These are phyloP conservation scores for Striga hermonthica DNA, from an alignment of 305 asterid genomes.

Conservation along the genomic window DNA sequence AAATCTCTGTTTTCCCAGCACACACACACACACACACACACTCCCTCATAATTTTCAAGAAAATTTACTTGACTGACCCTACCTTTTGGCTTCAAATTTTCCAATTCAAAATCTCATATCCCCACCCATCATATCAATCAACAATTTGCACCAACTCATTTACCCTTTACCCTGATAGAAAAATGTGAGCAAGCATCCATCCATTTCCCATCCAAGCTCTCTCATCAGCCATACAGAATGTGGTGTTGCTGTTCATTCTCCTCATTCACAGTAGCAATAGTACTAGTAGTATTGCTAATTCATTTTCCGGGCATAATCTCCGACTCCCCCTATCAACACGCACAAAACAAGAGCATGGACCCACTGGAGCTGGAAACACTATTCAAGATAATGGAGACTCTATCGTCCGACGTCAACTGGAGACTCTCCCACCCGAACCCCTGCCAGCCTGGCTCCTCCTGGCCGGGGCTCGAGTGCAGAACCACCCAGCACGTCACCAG, in stretches of 20 bases:
- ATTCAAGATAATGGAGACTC: conserved; percentile 63
- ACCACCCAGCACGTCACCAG: conserved; percentile 50
- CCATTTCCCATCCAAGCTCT: conserved; percentile 27
- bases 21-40: no score
- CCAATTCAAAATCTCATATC: conserved; percentile 39
- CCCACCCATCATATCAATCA: conserved; percentile 72
- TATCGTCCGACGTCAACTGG: conserved; percentile 64
- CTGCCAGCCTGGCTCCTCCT: conserved; percentile 58
- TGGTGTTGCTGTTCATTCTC: conserved; percentile 41
- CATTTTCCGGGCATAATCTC: conserved; percentile 25
- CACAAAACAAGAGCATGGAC: conserved; percentile 36
- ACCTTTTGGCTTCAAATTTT: conserved; percentile 32
- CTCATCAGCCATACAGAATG: conserved; percentile 10
- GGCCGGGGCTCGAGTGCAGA: conserved; percentile 79
- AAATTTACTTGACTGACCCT: conserved; percentile 35
- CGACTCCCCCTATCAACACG: conserved; percentile 12
- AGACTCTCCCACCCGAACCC: conserved; percentile 65
- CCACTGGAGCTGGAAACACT: conserved; percentile 55
- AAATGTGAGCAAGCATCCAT: neutral
- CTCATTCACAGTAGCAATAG: conserved; percentile 10
- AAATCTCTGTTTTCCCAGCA: conserved; percentile 18
- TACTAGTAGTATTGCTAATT: conserved; percentile 4
- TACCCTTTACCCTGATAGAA: conserved; percentile 17
- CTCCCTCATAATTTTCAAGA: conserved; percentile 29
- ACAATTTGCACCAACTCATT: conserved; percentile 38